Evolutionary conservation across 2,329 filamentous ascomycete species (phyloP), one percentile per base, ranked within the genome.

Genomic region (Stagonosporopsis chrysanthemi): DNA sequence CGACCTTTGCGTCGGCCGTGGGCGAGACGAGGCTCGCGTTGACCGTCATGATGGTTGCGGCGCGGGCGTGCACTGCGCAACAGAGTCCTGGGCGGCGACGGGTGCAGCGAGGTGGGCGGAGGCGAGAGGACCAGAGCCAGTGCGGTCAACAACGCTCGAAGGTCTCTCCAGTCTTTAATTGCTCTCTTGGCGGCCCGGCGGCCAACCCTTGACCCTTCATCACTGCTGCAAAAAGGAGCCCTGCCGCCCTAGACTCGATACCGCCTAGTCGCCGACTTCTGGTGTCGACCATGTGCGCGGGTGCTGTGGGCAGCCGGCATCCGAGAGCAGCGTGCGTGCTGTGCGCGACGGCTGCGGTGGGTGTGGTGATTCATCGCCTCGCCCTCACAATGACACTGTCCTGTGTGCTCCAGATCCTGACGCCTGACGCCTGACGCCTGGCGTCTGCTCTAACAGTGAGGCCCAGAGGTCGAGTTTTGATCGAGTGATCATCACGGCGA

Each of bases 21-120:
- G 75, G 75, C 71, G 75, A 77, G 39, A 73, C 72, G 56, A 76
- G 76, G 63, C 70, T 77, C 65, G 66, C 69, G 61, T 77, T 77
- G 65, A 70, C 69, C 38, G 68, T 69, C 73, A 76, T 76, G 28
- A 7, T 48, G 15, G n/a, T n/a, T 43, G 33, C 45, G 29, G 33
- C 45, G 35, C 39, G 23, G 36, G 11, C 35, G 24, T 40, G 26
- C 42, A 22, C 50, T 39, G 50, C 44, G 50, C 50, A 26, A 40
- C 50, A 38, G 35, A 23, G 38, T 42, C 50, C 22, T 52, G 26
- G 31, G 39, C 26, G 39, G 33, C 49, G 28, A 52, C 41, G 23
- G 15, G 42, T 46, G 35, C 46, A 41, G 6, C 17, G 36, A 42
- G 24, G 35, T 46, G 35, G 36, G 39, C 45, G 40, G 47, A 51